Percentiles rank a stretch among this genome's conserved stretches.
phyloP scores from a whole-genome alignment of 2,329 filamentous ascomycete species.

The Thielaviopsis musarum region DNA sequence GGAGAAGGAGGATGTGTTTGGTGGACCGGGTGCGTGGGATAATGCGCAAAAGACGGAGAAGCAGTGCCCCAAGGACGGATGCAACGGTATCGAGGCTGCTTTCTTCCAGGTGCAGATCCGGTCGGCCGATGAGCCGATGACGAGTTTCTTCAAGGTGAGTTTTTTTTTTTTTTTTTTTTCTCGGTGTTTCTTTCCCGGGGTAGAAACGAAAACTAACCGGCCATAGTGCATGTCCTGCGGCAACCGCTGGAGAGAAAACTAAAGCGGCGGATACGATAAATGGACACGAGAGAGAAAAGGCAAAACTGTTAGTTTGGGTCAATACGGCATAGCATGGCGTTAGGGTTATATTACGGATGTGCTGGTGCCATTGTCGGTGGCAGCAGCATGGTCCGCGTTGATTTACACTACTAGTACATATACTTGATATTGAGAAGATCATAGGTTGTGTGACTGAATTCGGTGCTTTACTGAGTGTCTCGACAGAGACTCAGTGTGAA shows the following conservation, averaged over 20 bases:
- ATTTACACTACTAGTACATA: not conserved
- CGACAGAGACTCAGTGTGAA: not conserved
- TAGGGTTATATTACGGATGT: not conserved
- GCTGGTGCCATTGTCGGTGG: not conserved
- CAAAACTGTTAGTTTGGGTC: not conserved
- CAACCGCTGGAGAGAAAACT: conserved; percentile 51
- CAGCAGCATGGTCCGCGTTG: not conserved
- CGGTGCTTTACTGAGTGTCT: not conserved
- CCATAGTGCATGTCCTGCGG: conserved; percentile 49
- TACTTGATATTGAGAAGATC: not conserved
- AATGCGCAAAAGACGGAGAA: conserved; percentile 74
- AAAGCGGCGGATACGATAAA: conserved; percentile 11
- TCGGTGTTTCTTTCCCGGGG: not conserved
- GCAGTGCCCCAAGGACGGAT: conserved; percentile 68
- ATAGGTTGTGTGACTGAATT: not conserved
- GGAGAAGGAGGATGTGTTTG: conserved; percentile 78
- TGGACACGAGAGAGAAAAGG: not conserved
- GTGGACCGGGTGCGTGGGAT: conserved; percentile 74
- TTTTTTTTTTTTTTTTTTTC: conserved; percentile 8
- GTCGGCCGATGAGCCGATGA: conserved; percentile 97
- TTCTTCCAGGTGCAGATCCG: conserved; percentile 97
- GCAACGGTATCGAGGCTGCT: conserved; percentile 69
- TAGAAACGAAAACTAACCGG: not conserved
- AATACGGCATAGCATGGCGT: conserved; percentile 5
- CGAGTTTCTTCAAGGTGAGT: conserved; percentile 75